Evolutionary conservation across 768 basidiomycete species (phyloP).

Genomic region (Pleurotus giganteus): DNA sequence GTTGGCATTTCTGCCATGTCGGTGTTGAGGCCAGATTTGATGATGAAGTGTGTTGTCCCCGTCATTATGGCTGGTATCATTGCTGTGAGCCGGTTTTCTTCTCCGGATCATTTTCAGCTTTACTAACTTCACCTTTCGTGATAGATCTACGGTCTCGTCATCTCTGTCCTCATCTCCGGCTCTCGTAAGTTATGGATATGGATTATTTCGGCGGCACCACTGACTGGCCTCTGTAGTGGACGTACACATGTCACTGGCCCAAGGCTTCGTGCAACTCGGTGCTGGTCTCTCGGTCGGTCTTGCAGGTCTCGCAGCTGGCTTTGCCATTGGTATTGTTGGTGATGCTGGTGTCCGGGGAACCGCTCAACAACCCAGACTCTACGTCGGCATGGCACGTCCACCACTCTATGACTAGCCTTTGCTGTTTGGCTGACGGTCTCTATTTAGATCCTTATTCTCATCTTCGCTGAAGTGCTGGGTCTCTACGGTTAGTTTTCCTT

Average conservation of each 20-base stretch:
- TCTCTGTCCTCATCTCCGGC: slow-evolving; percentile 93
- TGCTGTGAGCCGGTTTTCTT: slow-evolving; percentile 62
- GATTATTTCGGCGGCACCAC: neutral
- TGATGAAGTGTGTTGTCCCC: slow-evolving; percentile 97
- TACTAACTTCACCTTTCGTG: neutral
- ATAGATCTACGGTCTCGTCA: slow-evolving; percentile 96
- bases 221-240: slow-evolving; percentile 43
- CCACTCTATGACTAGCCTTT: too few relatives aligned
- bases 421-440: too few relatives aligned
- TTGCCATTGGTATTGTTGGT: slow-evolving; percentile 98
- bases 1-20: slow-evolving; percentile 98
- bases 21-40: slow-evolving; percentile 90
- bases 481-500: slow-evolving; percentile 60
- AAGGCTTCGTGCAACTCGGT: slow-evolving; percentile 92
- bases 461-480: slow-evolving; percentile 93
- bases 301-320: slow-evolving; percentile 94
- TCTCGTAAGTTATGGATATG: slow-evolving; percentile 57
- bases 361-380: slow-evolving; percentile 92
- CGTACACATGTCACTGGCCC: slow-evolving; percentile 83
- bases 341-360: slow-evolving; percentile 98
- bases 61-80: slow-evolving; percentile 99
- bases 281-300: slow-evolving; percentile 91
- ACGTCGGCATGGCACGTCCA: slow-evolving; percentile 92
- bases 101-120: slow-evolving; percentile 3
- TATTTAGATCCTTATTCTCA: slow-evolving; percentile 89